Conservation (phyloP, 352 stramenopile genomes). For the Saprolegnia diclina region DNA sequence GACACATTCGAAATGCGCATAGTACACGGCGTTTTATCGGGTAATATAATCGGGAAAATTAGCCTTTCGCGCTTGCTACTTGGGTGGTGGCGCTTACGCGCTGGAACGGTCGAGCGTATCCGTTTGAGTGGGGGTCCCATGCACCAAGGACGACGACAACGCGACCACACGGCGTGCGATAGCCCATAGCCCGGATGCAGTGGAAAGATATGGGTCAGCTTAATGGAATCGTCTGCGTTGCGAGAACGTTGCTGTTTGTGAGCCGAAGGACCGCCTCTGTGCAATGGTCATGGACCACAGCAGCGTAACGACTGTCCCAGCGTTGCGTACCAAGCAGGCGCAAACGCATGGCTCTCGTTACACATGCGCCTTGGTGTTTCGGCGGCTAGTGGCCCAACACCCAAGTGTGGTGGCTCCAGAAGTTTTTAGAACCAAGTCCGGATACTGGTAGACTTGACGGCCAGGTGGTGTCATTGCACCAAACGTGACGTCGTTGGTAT, state of each 20-base stretch:
- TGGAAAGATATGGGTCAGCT: neutral
- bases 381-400: neutral
- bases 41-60: neutral
- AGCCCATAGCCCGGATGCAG: neutral
- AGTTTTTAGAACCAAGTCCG: neutral
- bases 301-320: neutral
- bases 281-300: neutral
- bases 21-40: neutral
- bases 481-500: constrained; percentile 2
- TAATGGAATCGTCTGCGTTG: neutral
- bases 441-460: neutral
- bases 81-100: too few relatives aligned
- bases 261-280: neutral
- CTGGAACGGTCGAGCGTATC: too few relatives aligned
- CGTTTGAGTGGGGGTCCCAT: too few relatives aligned
- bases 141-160: too few relatives aligned
- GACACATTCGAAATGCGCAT: neutral
- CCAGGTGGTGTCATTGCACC: neutral
- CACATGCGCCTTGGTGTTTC: neutral
- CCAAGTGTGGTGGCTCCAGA: neutral
- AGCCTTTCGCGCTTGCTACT: neutral
- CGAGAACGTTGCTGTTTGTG: neutral
- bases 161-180: neutral
- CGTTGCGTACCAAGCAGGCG: neutral
- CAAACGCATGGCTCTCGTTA: neutral